phyloP scores from a whole-genome alignment of 83 land plant genomes.

The Diphasiastrum complanatum region DNA sequence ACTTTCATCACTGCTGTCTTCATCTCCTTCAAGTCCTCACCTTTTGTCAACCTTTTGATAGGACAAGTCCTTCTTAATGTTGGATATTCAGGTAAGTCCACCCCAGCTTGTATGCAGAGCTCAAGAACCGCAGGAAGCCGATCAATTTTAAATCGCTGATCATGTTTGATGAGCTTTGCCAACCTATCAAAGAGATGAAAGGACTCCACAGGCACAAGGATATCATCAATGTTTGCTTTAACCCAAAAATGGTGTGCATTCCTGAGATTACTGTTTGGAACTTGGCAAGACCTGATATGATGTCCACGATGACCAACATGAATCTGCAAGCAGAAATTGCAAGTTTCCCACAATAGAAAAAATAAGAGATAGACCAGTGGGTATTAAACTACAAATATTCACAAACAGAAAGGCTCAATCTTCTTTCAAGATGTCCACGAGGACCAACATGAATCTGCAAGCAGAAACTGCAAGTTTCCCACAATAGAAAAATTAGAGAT shows the following conservation, averaged over 20 bases:
- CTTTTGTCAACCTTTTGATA: slow-evolving; percentile 13
- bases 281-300: slow-evolving; percentile 48
- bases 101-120: slow-evolving; percentile 80
- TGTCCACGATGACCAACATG: slow-evolving; percentile 56
- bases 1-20: slow-evolving; percentile 8
- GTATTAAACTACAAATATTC: no score
- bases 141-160: slow-evolving; percentile 45
- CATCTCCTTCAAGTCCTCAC: slow-evolving; percentile 48
- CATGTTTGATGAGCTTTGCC: slow-evolving; percentile 55
- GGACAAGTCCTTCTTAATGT: slow-evolving; percentile 50
- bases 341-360: no score
- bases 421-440: no score
- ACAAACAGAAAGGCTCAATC: no score
- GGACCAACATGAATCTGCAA: slow-evolving; percentile 78
- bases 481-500: no score
- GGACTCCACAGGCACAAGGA: slow-evolving; percentile 53
- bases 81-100: slow-evolving; percentile 62
- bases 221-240: slow-evolving; percentile 51
- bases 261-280: slow-evolving; percentile 38
- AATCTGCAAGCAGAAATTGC: slow-evolving; percentile 47
- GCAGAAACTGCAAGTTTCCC: slow-evolving; percentile 80
- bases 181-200: slow-evolving; percentile 65
- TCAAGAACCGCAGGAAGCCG: slow-evolving; percentile 73
- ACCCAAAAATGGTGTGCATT: slow-evolving; percentile 54
- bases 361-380: no score